Conservation (phyloP, 139 green algal species). For the Chlorella vulgaris region DNA sequence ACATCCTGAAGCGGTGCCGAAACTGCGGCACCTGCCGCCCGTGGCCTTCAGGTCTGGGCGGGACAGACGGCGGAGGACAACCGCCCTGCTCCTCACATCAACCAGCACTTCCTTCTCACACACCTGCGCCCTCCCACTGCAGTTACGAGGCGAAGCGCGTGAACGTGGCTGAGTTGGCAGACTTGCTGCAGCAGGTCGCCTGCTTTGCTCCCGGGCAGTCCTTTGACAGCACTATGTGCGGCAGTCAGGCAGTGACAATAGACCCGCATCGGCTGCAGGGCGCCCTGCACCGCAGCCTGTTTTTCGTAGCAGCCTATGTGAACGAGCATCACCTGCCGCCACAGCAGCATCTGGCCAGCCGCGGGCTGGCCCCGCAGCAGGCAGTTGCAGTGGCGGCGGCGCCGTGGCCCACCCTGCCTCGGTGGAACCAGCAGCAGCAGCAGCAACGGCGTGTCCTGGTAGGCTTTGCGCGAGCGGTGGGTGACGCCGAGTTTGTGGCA, state of each 20-base stretch:
- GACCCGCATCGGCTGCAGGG: background rate
- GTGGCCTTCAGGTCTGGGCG: too few species aligned
- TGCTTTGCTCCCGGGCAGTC: slow-evolving; percentile 19
- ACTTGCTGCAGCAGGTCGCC: slow-evolving; percentile 27
- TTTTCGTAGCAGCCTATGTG: slow-evolving; percentile 20
- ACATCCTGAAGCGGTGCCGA: too few species aligned
- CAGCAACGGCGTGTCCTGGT: slow-evolving; percentile 29
- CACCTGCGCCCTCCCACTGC: background rate
- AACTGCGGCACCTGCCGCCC: too few species aligned
- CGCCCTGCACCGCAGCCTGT: slow-evolving; percentile 25
- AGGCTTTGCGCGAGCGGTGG: slow-evolving; percentile 47
- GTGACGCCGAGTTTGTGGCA: slow-evolving; percentile 39
- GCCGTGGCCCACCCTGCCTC: background rate
- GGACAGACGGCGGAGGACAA: too few species aligned
- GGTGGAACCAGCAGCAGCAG: background rate
- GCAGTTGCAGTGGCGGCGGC: background rate
- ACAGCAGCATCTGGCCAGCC: background rate
- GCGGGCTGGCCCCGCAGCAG: background rate
- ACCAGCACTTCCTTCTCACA: background rate
- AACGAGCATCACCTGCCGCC: slow-evolving; percentile 9
- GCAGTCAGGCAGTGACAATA: background rate
- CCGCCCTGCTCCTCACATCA: background rate
- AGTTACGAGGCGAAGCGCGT: slow-evolving; percentile 5
- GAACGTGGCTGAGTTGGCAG: slow-evolving; percentile 3
- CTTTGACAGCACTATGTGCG: background rate